phyloP scores from a whole-genome alignment of 2,329 filamentous ascomycete genomes.

The Phaeosphaeria sp. region DNA sequence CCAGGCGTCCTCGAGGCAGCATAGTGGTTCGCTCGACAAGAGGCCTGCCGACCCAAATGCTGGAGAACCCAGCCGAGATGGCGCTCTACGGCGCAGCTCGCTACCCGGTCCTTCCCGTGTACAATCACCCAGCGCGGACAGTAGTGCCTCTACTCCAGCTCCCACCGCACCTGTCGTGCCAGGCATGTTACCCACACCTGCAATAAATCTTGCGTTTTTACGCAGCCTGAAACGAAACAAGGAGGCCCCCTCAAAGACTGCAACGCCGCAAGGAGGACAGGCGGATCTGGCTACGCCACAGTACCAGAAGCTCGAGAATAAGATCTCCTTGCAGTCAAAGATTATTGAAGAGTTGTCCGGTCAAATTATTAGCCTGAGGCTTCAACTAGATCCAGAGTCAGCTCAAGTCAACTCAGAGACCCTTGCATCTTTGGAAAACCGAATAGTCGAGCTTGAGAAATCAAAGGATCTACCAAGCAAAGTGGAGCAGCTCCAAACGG shows the following conservation, averaged over 20 bases:
- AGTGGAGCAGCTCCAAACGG: no score
- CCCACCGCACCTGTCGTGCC: slow-evolving; percentile 26
- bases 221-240: slow-evolving; percentile 9
- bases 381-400: background rate
- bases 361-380: background rate
- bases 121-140: slow-evolving; percentile 18
- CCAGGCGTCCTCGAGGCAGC: slow-evolving; percentile 2
- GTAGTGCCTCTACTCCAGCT: slow-evolving; percentile 26
- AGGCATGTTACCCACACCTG: slow-evolving; percentile 22
- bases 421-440: background rate
- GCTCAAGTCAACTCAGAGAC: background rate
- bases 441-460: background rate
- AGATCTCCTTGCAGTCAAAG: background rate
- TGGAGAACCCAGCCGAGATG: background rate
- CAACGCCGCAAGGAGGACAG: background rate
- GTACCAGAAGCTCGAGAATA: background rate
- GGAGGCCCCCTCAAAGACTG: slow-evolving; percentile 6
- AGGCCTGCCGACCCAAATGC: background rate
- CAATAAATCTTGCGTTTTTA: slow-evolving; percentile 8
- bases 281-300: background rate
- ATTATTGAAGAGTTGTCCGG: background rate
- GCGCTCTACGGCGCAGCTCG: slow-evolving; percentile 2
- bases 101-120: slow-evolving; percentile 9
- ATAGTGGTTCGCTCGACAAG: background rate
- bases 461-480: background rate